Percentiles rank a stretch among this genome's conserved stretches.
Conservation (phyloP, 1,284 basidiomycete species). For the Irpex sp. region DNA sequence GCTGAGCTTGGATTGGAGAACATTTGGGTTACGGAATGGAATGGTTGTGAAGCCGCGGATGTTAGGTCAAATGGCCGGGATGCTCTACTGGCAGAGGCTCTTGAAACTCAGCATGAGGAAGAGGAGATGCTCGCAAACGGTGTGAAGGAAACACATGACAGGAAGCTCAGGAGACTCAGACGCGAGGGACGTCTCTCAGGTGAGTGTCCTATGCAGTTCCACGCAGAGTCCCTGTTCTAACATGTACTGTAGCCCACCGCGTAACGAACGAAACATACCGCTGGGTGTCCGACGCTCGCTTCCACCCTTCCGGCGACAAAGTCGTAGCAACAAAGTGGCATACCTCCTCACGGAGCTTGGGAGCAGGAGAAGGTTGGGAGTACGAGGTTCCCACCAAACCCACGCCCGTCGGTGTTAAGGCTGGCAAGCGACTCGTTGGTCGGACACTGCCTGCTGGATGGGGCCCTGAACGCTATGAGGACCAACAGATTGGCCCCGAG, state of each 20-base stretch:
- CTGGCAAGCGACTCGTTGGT: conserved; percentile 52
- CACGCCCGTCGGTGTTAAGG: conserved; percentile 37
- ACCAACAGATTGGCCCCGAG: conserved; percentile 71
- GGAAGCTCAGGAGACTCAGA: conserved; percentile 45
- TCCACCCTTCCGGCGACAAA: conserved; percentile 58
- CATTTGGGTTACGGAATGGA: conserved; percentile 67
- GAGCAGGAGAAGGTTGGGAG: conserved; percentile 71
- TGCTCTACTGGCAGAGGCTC: conserved; percentile 31
- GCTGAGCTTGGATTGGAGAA: conserved; percentile 70
- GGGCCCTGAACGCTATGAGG: conserved; percentile 51
- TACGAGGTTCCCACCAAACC: conserved; percentile 40
- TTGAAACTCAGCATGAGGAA: conserved; percentile 37
- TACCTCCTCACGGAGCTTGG: conserved; percentile 54
- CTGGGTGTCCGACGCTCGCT: conserved; percentile 64
- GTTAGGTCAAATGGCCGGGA: conserved; percentile 32
- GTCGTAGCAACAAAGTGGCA: conserved; percentile 76
- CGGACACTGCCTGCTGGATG: conserved; percentile 57
- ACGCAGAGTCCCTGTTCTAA: background rate
- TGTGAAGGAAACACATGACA: conserved; percentile 43
- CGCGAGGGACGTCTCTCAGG: conserved; percentile 58
- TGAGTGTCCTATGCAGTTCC: conserved; percentile 23
- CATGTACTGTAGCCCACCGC: conserved; percentile 42
- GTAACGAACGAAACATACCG: conserved; percentile 73
- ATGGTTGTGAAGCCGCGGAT: conserved; percentile 57
- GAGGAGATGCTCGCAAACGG: conserved; percentile 47